Evolutionary conservation across 164 flowering plant genomes (phyloP), one percentile per base, ranked within the genome.

Genomic region (Santalum album): DNA sequence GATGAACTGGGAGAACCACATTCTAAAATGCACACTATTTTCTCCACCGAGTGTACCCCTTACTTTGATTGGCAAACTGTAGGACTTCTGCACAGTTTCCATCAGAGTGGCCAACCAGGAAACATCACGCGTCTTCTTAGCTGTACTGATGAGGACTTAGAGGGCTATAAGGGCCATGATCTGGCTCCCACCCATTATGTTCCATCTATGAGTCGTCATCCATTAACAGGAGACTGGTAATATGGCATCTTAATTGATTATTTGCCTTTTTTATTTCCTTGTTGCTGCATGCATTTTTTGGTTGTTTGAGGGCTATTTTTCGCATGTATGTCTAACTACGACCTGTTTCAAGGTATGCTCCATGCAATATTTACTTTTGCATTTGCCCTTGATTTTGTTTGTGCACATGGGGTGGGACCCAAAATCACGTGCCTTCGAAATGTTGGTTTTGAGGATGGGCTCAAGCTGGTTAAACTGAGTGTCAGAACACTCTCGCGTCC

Each of bases 51-150:
- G 59, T 90, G 99, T 59, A 55, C 82, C 32, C 60, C 88, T 24
- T 90, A 87, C 58, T 94, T 94, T 69, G 99, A 94, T 69, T 94
- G 99, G 99, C 99, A 94, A 66, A 89, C 99, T 68, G 95, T 90
- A 32, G 97, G 99, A 22, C 83, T 94, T 54, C 55, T 94, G 35
- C 99, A 94, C 68, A 94, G 99, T 70, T 94, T 94, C 69, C 77
- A 62, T 65, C 67, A 63, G 56, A 94, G 99, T 71, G 97, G 99
- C 35, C 97, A 94, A 75, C 99, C 97, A 49, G 99, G 97, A 57
- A 82, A 83, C 64, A 75, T 94, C 42, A 89, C 99, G 16, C 76
- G 99, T 25, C 96, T 94, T 66, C 84, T 94, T 24, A 90, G 97
- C 75, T 94, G 99, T 71, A 85, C 96, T 12, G 89, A 90, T 59